These are phyloP conservation scores for Datura wrightii DNA, from an alignment of 257 asterid species.

Conservation along the genomic window DNA sequence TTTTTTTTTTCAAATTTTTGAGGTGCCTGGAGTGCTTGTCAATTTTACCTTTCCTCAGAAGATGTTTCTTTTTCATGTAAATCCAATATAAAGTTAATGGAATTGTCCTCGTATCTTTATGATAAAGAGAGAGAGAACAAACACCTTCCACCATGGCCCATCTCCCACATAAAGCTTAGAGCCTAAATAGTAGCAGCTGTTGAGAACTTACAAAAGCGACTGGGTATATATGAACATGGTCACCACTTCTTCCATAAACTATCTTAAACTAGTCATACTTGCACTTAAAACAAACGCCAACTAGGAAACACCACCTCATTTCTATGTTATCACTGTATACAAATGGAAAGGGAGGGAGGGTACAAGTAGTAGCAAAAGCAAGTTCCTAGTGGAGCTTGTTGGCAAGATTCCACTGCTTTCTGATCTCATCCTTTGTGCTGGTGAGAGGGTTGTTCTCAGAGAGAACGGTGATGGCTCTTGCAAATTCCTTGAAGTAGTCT, in stretches of 20 bases:
- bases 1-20: not conserved
- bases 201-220: slow-evolving; percentile 23
- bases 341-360: slow-evolving; percentile 9
- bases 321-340: not conserved
- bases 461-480: slow-evolving; percentile 73
- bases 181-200: not conserved
- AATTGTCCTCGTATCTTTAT: slow-evolving; percentile 1
- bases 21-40: slow-evolving; percentile 34
- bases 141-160: slow-evolving; percentile 31
- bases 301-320: slow-evolving; percentile 40
- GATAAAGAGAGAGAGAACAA: slow-evolving; percentile 33
- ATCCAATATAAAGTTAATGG: slow-evolving; percentile 4
- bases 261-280: not conserved
- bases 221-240: slow-evolving; percentile 33
- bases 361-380: slow-evolving; percentile 9
- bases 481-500: slow-evolving; percentile 74
- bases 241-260: slow-evolving; percentile 26
- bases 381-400: slow-evolving; percentile 63
- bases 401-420: slow-evolving; percentile 82
- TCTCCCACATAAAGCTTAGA: slow-evolving; percentile 18
- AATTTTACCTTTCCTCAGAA: not conserved
- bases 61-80: not conserved
- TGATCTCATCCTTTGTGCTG: slow-evolving; percentile 85
- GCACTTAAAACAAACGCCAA: slow-evolving; percentile 22
- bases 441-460: slow-evolving; percentile 94